phyloP scores from a whole-genome alignment of 139 green algal genomes.

The Chlorella sp. region DNA sequence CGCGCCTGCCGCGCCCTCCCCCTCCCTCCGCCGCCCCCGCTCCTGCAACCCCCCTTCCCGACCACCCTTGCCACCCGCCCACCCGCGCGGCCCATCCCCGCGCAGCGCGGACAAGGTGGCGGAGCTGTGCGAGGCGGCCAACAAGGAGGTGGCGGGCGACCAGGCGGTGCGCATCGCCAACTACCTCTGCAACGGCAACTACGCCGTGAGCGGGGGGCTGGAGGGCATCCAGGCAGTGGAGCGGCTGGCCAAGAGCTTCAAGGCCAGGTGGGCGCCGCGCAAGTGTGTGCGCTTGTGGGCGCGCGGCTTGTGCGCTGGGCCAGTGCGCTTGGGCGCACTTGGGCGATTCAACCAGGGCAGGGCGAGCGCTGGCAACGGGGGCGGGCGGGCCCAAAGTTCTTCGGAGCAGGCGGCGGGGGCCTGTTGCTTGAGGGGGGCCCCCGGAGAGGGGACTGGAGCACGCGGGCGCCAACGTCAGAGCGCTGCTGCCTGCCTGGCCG shows the following conservation, averaged over 20 bases:
- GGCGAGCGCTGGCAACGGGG: no score
- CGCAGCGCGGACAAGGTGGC: no score
- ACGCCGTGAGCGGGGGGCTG: conserved; percentile 90
- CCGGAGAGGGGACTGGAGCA: no score
- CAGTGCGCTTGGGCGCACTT: no score
- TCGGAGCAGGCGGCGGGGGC: not conserved
- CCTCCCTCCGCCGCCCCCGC: no score
- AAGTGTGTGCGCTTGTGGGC: no score
- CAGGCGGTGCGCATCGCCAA: conserved; percentile 95
- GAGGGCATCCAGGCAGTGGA: conserved; percentile 82
- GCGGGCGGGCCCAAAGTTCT: not conserved
- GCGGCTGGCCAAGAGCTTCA: conserved; percentile 46
- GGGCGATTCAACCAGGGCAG: no score
- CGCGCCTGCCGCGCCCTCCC: no score
- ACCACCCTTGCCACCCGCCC: not conserved
- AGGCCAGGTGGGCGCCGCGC: conserved; percentile 24
- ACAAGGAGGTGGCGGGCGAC: conserved; percentile 62
- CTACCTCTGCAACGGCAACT: conserved; percentile 98
- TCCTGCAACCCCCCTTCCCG: not conserved
- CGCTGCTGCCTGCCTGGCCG: not conserved
- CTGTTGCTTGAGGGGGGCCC: no score
- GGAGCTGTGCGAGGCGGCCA: conserved; percentile 89
- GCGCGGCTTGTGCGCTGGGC: no score
- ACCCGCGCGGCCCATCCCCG: not conserved
- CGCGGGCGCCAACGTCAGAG: no score